These are phyloP conservation scores for Moesziomyces parantarcticus DNA, from an alignment of 1,284 basidiomycete genomes.

Conservation along the genomic window DNA sequence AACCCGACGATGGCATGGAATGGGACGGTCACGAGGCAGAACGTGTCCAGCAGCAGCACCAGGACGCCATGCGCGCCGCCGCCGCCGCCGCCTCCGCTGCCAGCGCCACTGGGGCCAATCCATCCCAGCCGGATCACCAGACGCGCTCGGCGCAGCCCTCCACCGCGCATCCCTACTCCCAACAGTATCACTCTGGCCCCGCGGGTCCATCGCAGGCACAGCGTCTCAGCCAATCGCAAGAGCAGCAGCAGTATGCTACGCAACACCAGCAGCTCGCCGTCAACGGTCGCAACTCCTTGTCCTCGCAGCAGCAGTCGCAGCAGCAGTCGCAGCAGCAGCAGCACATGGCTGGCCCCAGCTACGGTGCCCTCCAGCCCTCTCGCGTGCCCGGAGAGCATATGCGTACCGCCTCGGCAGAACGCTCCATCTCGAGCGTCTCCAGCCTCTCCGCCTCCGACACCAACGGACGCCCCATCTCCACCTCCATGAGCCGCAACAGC, in stretches of 20 bases:
- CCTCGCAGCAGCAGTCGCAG: constrained; percentile 19
- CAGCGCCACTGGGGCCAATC: too few relatives aligned
- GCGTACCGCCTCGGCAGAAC: constrained; percentile 48
- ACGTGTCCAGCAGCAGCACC: constrained; percentile 62
- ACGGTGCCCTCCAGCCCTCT: constrained; percentile 14
- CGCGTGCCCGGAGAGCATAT: constrained; percentile 24
- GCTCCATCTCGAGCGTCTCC: constrained; percentile 48
- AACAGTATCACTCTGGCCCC: constrained; percentile 13
- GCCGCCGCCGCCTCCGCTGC: too few relatives aligned
- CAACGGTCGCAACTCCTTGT: neutral
- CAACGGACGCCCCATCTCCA: constrained; percentile 22
- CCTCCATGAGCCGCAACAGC: constrained; percentile 40
- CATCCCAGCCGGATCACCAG: constrained; percentile 18
- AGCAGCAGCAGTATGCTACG: constrained; percentile 50
- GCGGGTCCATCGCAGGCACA: constrained; percentile 15
- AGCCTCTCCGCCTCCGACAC: constrained; percentile 19
- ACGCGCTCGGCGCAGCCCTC: constrained; percentile 26
- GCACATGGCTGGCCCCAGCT: constrained; percentile 18
- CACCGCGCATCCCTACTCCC: constrained; percentile 20
- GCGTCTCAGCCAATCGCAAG: constrained; percentile 36
- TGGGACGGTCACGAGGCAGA: constrained; percentile 70
- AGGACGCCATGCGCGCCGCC: constrained; percentile 20
- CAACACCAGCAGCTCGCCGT: constrained; percentile 54
- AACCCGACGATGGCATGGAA: constrained; percentile 71
- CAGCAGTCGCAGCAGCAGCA: constrained; percentile 28